Base-by-base conservation (phyloP, 1,284 basidiomycete genomes). In the Ustilago tritici region DNA sequence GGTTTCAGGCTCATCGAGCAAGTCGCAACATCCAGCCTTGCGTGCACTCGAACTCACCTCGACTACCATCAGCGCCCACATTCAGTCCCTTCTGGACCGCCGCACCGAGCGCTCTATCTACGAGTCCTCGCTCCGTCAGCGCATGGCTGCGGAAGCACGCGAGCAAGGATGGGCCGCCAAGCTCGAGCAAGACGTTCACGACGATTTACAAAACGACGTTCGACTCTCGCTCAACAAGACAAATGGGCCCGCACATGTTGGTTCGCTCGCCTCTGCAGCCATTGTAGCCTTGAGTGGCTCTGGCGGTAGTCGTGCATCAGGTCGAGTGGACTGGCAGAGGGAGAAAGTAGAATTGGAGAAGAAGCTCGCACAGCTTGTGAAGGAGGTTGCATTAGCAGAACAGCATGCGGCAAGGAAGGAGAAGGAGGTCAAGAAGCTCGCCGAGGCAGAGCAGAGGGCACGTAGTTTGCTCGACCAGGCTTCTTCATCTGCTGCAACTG, bases 321-420 rank as follows among this genome's bases (percentile, higher is more conserved):
- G 69, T n/a, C 64, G 65, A 11, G 41, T 74, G 19, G 62, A 66
- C 53, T 76, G 72, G 76, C 65, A 76, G 35, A 64, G 61, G 34
- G 74, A 78, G n/a, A 78, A 69, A 50, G 32, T 46, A 2, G 73
- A 76, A 7, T 46, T 78, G 50, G 76, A 75, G 40, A 76, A 62
- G 59, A 72, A 70, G 43, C 63, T 77, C 28, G 54, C 65, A 14
- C 62, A 76, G 36, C 59, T 67, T 10, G 52, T 70, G 57, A 69
- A 65, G 28, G 56, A 69, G 34, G 43, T 78, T 2, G 76, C 65
- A 8, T 59, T 69, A 34, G 65, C 65, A 10, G 69, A 71, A 43
- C 38, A 75, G 31, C 71, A 62, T 10, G 36, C 61, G 23, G 57
- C 41, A 17, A 64, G 76, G 23, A 78, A 64, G 47, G 65, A 56